Conservation (phyloP, 2,329 filamentous ascomycete genomes). For the Pseudopyricularia javanii region DNA sequence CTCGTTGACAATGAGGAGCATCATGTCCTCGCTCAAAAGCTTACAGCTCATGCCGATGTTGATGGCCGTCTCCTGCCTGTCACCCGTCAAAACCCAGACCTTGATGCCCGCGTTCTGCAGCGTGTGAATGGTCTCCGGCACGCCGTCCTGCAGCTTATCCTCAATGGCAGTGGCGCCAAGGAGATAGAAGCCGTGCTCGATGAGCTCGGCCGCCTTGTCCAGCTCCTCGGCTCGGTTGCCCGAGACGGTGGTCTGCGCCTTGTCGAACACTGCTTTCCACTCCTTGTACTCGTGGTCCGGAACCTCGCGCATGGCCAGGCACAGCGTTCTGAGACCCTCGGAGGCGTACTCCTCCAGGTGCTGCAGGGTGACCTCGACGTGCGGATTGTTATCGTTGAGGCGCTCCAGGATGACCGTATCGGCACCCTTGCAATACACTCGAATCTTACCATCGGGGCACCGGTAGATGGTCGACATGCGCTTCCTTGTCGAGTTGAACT, state of each 20-base stretch:
- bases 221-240: slow-evolving; percentile 90
- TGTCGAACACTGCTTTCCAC: slow-evolving; percentile 79
- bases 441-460: slow-evolving; percentile 88
- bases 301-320: slow-evolving; percentile 86
- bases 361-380: slow-evolving; percentile 70
- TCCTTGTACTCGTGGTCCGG: slow-evolving; percentile 79
- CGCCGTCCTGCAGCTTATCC: slow-evolving; percentile 90
- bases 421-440: slow-evolving; percentile 90
- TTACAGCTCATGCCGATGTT: slow-evolving; percentile 99
- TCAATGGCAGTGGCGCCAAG: slow-evolving; percentile 95
- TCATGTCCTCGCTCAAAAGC: slow-evolving; percentile 97
- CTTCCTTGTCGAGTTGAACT: slow-evolving; percentile 97
- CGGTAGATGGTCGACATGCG: slow-evolving; percentile 97
- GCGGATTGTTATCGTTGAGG: slow-evolving; percentile 68
- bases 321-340: slow-evolving; percentile 87
- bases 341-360: slow-evolving; percentile 99
- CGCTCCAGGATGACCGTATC: slow-evolving; percentile 96
- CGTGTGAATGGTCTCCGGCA: slow-evolving; percentile 95
- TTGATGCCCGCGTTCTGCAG: slow-evolving; percentile 96
- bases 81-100: slow-evolving; percentile 94
- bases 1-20: slow-evolving; percentile 90
- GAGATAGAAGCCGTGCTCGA: slow-evolving; percentile 83
- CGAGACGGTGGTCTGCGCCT: slow-evolving; percentile 77
- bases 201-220: slow-evolving; percentile 92
- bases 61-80: slow-evolving; percentile 96